phyloP scores from a whole-genome alignment of 208 protist genomes.

The Porcisia hertigi region DNA sequence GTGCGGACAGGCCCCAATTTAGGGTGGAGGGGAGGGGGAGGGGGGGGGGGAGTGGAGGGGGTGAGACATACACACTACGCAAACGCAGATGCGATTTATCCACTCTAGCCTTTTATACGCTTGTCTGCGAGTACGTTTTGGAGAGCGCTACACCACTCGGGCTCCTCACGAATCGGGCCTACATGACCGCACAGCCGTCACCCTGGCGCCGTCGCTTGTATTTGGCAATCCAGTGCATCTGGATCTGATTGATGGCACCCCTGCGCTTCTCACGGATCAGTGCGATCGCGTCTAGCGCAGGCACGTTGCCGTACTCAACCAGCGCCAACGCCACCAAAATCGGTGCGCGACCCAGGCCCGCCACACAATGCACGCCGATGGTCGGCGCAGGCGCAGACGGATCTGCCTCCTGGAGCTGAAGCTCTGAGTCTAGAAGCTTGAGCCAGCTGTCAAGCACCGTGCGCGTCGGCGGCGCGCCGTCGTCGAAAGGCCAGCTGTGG shows the following conservation, averaged over 20 bases:
- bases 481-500: conserved; percentile 91
- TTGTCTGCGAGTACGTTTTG: background rate
- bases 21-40: background rate
- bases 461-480: conserved; percentile 87
- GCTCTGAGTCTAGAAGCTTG: conserved; percentile 72
- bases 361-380: conserved; percentile 93
- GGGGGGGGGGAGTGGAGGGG: background rate
- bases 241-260: conserved; percentile 90
- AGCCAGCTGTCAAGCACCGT: conserved; percentile 84
- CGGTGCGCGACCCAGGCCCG: conserved; percentile 90
- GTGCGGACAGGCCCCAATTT: too few species aligned
- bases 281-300: conserved; percentile 79
- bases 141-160: background rate
- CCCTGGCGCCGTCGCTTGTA: conserved; percentile 70
- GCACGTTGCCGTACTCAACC: conserved; percentile 83
- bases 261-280: conserved; percentile 80
- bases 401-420: conserved; percentile 19
- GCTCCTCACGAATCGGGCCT: background rate
- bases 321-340: conserved; percentile 92
- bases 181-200: conserved; percentile 75
- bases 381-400: conserved; percentile 31
- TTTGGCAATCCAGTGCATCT: conserved; percentile 91
- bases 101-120: background rate
- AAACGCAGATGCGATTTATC: background rate
- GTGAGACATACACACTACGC: background rate